These are phyloP conservation scores for Ophiobolus disseminans DNA, from an alignment of 2,329 filamentous ascomycete genomes.

Conservation along the genomic window DNA sequence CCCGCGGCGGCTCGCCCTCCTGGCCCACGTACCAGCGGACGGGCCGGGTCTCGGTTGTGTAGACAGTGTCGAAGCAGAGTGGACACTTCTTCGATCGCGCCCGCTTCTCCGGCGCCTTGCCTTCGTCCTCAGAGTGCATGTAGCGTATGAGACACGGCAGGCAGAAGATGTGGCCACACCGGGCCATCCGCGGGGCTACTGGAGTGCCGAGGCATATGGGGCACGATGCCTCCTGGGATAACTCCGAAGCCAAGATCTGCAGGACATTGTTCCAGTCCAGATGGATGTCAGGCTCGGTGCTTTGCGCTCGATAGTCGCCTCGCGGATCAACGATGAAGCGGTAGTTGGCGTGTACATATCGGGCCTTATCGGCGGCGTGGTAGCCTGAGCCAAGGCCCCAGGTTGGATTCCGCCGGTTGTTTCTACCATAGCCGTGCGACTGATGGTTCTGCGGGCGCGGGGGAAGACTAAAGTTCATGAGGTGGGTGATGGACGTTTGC, in stretches of 20 bases:
- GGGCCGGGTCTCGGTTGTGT: slow-evolving; percentile 85
- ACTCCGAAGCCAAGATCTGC: slow-evolving; percentile 87
- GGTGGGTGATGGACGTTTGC: slow-evolving; percentile 94
- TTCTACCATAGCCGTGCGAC: slow-evolving; percentile 61
- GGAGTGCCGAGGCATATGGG: slow-evolving; percentile 94
- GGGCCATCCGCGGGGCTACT: slow-evolving; percentile 94
- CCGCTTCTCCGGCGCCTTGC: slow-evolving; percentile 68
- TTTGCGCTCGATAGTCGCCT: slow-evolving; percentile 79
- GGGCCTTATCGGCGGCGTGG: slow-evolving; percentile 88
- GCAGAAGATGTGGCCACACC: slow-evolving; percentile 97
- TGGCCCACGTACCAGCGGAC: slow-evolving; percentile 92
- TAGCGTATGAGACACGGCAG: slow-evolving; percentile 91
- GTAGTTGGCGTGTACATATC: slow-evolving; percentile 95
- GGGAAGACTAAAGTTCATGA: slow-evolving; percentile 89
- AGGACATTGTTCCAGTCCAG: slow-evolving; percentile 90
- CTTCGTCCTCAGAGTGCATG: slow-evolving; percentile 83
- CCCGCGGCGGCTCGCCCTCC: slow-evolving; percentile 78
- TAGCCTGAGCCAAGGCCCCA: slow-evolving; percentile 90
- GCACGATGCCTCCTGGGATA: slow-evolving; percentile 87
- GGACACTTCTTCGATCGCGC: slow-evolving; percentile 93
- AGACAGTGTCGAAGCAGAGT: slow-evolving; percentile 93
- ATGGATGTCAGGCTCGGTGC: slow-evolving; percentile 84
- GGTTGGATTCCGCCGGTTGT: slow-evolving; percentile 71
- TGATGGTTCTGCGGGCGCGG: slow-evolving; percentile 70
- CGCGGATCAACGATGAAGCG: slow-evolving; percentile 91